These are phyloP conservation scores for Pelargonium nanum DNA, from an alignment of 345 rosid genomes.

Conservation along the genomic window DNA sequence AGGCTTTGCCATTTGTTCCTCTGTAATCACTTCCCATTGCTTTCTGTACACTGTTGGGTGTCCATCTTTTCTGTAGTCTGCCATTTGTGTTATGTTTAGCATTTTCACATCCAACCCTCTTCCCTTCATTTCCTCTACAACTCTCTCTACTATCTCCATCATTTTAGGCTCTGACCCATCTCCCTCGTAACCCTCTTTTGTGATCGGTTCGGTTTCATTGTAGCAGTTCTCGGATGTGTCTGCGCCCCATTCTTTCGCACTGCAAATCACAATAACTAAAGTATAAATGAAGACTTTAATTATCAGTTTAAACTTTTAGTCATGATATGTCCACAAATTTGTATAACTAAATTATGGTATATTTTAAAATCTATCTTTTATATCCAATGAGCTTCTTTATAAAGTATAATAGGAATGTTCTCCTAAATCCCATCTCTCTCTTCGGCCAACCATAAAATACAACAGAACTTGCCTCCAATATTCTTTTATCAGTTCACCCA, in stretches of 20 bases:
- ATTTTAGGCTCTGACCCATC: constrained; percentile 37
- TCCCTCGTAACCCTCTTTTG: constrained; percentile 45
- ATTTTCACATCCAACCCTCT: constrained; percentile 45
- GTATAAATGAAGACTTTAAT: too few relatives aligned
- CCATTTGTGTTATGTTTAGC: constrained; percentile 65
- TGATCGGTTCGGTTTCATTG: constrained; percentile 38
- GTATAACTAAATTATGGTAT: neutral
- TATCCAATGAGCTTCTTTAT: too few relatives aligned
- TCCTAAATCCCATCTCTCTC: too few relatives aligned
- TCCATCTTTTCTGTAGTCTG: constrained; percentile 74
- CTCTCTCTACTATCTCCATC: constrained; percentile 40
- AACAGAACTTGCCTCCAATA: too few relatives aligned
- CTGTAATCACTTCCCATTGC: constrained; percentile 56
- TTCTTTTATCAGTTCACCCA: too few relatives aligned
- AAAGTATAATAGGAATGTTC: too few relatives aligned
- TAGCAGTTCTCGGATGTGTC: constrained; percentile 41
- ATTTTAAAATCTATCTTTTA: too few relatives aligned
- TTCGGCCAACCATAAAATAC: too few relatives aligned
- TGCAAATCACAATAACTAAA: constrained; percentile 7
- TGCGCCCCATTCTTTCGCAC: constrained; percentile 81
- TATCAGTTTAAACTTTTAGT: neutral
- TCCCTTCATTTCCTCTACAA: constrained; percentile 24
- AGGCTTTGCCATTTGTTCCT: constrained; percentile 42
- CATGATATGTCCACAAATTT: too few relatives aligned
- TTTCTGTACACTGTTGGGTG: constrained; percentile 64